These are phyloP conservation scores for Myriosclerotinia duriaeana DNA, from an alignment of 2,329 filamentous ascomycete genomes.

Conservation along the genomic window DNA sequence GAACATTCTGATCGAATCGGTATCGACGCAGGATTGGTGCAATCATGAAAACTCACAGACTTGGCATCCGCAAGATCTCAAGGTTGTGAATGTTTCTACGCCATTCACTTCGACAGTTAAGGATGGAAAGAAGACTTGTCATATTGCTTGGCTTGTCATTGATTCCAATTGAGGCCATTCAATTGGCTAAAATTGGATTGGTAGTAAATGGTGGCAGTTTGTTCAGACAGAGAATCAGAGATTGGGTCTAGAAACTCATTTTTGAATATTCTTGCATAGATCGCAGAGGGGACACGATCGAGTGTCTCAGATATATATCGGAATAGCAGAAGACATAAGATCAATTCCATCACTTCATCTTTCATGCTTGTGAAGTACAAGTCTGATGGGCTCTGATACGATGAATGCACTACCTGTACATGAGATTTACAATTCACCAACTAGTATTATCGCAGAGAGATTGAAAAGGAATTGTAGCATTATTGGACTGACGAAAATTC, in stretches of 20 bases:
- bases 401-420: not conserved
- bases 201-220: no score
- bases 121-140: slow-evolving; percentile 5
- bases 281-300: not conserved
- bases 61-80: slow-evolving; percentile 6
- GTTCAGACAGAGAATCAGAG: not conserved
- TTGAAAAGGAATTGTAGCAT: not conserved
- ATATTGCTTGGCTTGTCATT: slow-evolving; percentile 8
- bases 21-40: slow-evolving; percentile 16
- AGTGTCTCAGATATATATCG: not conserved
- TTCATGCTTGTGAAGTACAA: not conserved
- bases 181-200: no score
- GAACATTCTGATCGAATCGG: slow-evolving; percentile 16
- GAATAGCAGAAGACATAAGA: not conserved
- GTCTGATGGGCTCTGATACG: not conserved
- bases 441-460: not conserved
- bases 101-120: slow-evolving; percentile 6
- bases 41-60: not conserved
- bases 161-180: not conserved
- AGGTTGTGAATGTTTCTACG: not conserved
- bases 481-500: not conserved
- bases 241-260: not conserved
- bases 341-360: not conserved
- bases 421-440: no score
- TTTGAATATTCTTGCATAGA: not conserved